Conservation (phyloP, 148 eudicot genomes). For the Nepenthes mirabilis region DNA sequence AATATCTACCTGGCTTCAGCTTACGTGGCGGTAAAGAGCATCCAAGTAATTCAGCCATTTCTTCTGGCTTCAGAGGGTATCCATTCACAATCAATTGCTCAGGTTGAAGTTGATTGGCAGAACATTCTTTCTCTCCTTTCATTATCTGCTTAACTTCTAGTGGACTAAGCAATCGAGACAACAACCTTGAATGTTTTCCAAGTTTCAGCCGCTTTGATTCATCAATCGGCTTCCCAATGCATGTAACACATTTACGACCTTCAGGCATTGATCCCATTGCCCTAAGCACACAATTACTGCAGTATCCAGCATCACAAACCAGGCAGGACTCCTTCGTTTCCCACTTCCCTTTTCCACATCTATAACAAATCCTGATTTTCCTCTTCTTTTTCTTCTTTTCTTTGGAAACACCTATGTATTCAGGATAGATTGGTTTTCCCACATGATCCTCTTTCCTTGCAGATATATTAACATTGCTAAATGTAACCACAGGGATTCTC, state of each 20-base stretch:
- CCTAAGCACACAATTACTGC: constrained; percentile 88
- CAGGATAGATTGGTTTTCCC: constrained; percentile 41
- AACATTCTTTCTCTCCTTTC: constrained; percentile 94
- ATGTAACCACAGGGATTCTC: constrained; percentile 71
- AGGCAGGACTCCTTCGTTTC: constrained; percentile 77
- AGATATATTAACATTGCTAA: constrained; percentile 44
- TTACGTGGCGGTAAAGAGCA: constrained; percentile 80
- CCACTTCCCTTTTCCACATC: constrained; percentile 98
- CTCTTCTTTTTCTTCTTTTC: constrained; percentile 51
- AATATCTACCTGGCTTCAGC: constrained; percentile 78
- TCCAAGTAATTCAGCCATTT: constrained; percentile 84
- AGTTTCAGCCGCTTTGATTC: constrained; percentile 64
- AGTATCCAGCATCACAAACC: constrained; percentile 79
- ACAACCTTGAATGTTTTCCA: constrained; percentile 73
- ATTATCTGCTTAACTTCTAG: constrained; percentile 92
- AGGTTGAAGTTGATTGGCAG: constrained; percentile 94
- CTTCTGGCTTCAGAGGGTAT: constrained; percentile 74
- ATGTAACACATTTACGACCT: constrained; percentile 96
- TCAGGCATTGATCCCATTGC: constrained; percentile 99
- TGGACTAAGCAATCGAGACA: constrained; percentile 74
- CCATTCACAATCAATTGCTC: constrained; percentile 87
- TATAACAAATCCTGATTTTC: constrained; percentile 50
- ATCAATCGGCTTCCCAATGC: constrained; percentile 78
- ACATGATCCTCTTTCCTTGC: constrained; percentile 33
- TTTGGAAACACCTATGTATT: constrained; percentile 51